Evolutionary conservation across 2,329 filamentous ascomycete species (phyloP), one percentile per base, ranked within the genome.

Genomic region (Penicillium sp.): DNA sequence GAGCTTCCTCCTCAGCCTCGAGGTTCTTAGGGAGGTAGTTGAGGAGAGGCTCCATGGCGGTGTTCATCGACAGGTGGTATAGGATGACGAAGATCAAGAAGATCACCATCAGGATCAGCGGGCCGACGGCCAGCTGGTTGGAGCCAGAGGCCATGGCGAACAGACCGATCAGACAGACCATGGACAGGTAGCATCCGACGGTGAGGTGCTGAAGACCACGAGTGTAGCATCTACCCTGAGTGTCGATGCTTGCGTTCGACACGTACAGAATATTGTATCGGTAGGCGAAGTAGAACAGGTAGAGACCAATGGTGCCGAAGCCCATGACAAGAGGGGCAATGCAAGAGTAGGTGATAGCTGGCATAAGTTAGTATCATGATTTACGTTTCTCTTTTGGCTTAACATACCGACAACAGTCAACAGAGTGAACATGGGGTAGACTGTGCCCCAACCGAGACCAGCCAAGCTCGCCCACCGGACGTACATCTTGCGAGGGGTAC

Each of bases 181-280:
- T 86, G 1, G 88, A 84, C 34, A 97, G 80, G 70, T 97, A 97
- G 46, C 95, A 79, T 21, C 93, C 92, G 1, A 88, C 86, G 27
- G 93, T 85, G 45, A 95, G 84, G 54, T 97, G 92, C 70, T 95
- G 88, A 48, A 97, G 79, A 1, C 90, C 92, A n/a, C 88, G 88
- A 1, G 90, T 88, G 68, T 96, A 97, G 63, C 90, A 87, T 13
- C 93, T 83, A 14, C 93, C 92, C 67, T 95, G 90, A 36, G 90
- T 96, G 69, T 97, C 92, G 66, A 96, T 87, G 55, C 84, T 77
- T 8, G 89, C 85, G 68, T 95, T 89, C 47, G 87, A 88, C 34
- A 96, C 91, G 72, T 90, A 97, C 46, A 97, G 81, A 51, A 97
- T 75, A 69, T 96, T 95, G 80, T 97, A 96, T 16, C 89, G 85